phyloP scores from a whole-genome alignment of 2,329 filamentous ascomycete genomes.

The Mycosphaerella sp. region DNA sequence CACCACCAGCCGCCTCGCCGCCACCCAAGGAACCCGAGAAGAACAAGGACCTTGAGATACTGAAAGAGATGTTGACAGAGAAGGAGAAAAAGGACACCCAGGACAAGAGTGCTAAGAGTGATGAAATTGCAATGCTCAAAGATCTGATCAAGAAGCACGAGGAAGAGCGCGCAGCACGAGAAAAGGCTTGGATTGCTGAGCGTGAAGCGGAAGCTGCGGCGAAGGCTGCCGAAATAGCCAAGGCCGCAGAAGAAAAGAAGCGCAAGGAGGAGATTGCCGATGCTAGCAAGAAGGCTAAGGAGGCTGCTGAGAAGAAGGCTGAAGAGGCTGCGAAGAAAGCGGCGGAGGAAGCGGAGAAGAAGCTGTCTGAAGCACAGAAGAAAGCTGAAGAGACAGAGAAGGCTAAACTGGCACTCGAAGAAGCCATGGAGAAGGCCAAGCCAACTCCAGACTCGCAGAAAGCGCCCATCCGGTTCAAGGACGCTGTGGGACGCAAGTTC shows the following conservation, averaged over 20 bases:
- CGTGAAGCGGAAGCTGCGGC: slow-evolving; percentile 32
- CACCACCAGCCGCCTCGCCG: slow-evolving; percentile 26
- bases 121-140: slow-evolving; percentile 33
- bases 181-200: slow-evolving; percentile 25
- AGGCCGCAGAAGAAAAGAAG: slow-evolving; percentile 48
- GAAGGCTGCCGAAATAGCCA: slow-evolving; percentile 30
- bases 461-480: slow-evolving; percentile 79
- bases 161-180: slow-evolving; percentile 31
- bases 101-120: slow-evolving; percentile 22
- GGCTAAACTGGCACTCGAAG: slow-evolving; percentile 45
- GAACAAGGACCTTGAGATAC: slow-evolving; percentile 21
- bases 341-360: slow-evolving; percentile 44
- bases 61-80: slow-evolving; percentile 23
- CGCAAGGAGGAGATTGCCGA: slow-evolving; percentile 40
- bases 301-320: slow-evolving; percentile 43
- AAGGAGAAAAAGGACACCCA: slow-evolving; percentile 18
- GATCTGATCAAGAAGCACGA: slow-evolving; percentile 40
- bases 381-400: slow-evolving; percentile 48
- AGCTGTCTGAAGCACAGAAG: slow-evolving; percentile 49
- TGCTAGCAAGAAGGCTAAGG: slow-evolving; percentile 43
- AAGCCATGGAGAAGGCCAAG: slow-evolving; percentile 43
- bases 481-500: slow-evolving; percentile 85
- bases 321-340: slow-evolving; percentile 47
- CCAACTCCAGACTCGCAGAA: slow-evolving; percentile 54
- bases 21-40: slow-evolving; percentile 22